These are phyloP conservation scores for Candida railenensis DNA, from an alignment of 805 yeast species.

Conservation along the genomic window DNA sequence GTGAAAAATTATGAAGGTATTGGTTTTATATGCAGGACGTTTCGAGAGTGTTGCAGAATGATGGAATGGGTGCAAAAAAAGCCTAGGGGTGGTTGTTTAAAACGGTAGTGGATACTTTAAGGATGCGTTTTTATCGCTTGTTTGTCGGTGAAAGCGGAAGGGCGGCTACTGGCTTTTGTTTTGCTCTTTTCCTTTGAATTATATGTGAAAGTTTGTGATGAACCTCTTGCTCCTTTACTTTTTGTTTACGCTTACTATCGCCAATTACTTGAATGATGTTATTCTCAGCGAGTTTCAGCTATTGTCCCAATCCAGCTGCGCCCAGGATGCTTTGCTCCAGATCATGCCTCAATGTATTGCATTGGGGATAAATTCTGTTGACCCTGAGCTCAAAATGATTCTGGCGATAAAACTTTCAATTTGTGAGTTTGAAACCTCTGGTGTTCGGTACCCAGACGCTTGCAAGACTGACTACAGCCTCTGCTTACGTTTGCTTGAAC, in stretches of 20 bases:
- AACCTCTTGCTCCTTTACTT: neutral
- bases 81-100: no score
- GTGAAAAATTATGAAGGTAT: neutral
- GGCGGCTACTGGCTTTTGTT: no score
- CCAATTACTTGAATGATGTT: neutral
- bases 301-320: slow-evolving; percentile 23
- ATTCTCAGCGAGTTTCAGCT: neutral
- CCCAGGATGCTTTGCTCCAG: slow-evolving; percentile 36
- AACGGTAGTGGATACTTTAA: no score
- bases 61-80: neutral
- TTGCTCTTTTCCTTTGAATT: neutral
- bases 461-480: slow-evolving; percentile 23
- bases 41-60: neutral
- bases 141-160: no score
- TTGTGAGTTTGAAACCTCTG: slow-evolving; percentile 54
- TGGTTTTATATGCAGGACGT: neutral
- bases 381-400: slow-evolving; percentile 28
- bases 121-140: no score
- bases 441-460: slow-evolving; percentile 30
- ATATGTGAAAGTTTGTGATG: no score
- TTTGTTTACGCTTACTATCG: neutral
- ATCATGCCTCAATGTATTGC: slow-evolving; percentile 42
- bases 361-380: slow-evolving; percentile 38
- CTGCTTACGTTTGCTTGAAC: slow-evolving; percentile 35
- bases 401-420: slow-evolving; percentile 50